Conservation (phyloP, 306 rosid genomes). For the Ormosia emarginata region DNA sequence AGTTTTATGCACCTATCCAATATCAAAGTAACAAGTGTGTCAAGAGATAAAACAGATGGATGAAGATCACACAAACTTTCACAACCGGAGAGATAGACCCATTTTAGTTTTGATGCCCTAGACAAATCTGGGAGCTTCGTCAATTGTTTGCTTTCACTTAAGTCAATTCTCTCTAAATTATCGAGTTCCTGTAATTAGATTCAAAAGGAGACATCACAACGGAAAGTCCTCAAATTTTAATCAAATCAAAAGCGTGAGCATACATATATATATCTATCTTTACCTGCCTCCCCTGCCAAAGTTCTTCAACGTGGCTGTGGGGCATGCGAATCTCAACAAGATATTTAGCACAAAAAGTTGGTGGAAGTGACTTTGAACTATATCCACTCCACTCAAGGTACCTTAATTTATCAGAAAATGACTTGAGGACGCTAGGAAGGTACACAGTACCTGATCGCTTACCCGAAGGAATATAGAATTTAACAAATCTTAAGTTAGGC, state of each 20-base stretch:
- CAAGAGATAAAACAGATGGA: neutral
- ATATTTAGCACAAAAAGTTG: neutral
- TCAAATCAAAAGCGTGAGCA: neutral
- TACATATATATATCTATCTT: neutral
- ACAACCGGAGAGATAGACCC: neutral
- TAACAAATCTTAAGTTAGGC: neutral
- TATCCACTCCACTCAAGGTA: constrained; percentile 9
- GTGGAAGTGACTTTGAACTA: neutral
- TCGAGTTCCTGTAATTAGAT: neutral
- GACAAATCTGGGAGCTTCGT: neutral
- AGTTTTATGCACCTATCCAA: neutral
- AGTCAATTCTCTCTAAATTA: neutral
- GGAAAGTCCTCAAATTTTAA: neutral
- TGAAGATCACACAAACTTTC: neutral
- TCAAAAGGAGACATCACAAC: neutral
- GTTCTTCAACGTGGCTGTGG: neutral
- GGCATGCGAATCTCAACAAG: constrained; percentile 12
- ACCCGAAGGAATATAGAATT: neutral
- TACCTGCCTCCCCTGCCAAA: constrained; percentile 18
- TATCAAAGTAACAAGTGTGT: neutral
- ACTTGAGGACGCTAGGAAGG: neutral
- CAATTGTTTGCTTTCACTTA: neutral
- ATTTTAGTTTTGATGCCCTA: neutral
- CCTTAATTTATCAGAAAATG: neutral
- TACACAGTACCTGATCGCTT: neutral